These are phyloP conservation scores for Hypoxylon sp. DNA, from an alignment of 2,329 filamentous ascomycete species.

Conservation along the genomic window DNA sequence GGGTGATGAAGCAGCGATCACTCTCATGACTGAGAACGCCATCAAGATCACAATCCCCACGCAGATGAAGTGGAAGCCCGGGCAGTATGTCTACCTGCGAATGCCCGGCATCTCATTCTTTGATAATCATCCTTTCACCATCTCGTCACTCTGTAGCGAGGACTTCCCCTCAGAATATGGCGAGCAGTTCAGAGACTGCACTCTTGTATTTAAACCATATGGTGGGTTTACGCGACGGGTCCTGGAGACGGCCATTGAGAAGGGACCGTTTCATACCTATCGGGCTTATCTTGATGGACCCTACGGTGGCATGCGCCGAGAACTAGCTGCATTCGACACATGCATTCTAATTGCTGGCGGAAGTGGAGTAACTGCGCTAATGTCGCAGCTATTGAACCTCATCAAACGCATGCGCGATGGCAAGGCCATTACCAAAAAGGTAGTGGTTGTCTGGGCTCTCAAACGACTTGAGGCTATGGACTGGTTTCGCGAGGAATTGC, in stretches of 20 bases:
- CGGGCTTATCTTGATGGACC: slow-evolving; percentile 93
- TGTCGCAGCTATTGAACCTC: slow-evolving; percentile 91
- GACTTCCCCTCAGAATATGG: slow-evolving; percentile 95
- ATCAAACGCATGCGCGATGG: slow-evolving; percentile 97
- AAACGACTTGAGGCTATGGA: slow-evolving; percentile 94
- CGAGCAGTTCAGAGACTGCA: slow-evolving; percentile 87
- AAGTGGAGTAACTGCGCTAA: slow-evolving; percentile 92
- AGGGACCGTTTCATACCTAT: slow-evolving; percentile 92
- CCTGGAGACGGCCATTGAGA: slow-evolving; percentile 83
- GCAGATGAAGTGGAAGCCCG: slow-evolving; percentile 91
- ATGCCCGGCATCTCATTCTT: slow-evolving; percentile 93
- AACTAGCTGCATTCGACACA: slow-evolving; percentile 92
- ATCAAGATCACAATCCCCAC: slow-evolving; percentile 96
- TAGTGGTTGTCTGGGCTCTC: slow-evolving; percentile 94
- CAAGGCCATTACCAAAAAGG: slow-evolving; percentile 90
- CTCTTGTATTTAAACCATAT: slow-evolving; percentile 91
- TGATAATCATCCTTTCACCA: slow-evolving; percentile 96
- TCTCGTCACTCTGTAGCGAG: slow-evolving; percentile 90
- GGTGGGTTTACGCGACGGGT: slow-evolving; percentile 90
- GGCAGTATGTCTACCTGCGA: slow-evolving; percentile 93
- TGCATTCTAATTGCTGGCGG: slow-evolving; percentile 94
- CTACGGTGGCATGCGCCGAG: slow-evolving; percentile 93
- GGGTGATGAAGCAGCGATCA: slow-evolving; percentile 91
- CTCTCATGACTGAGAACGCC: slow-evolving; percentile 91
- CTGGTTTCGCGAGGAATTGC: slow-evolving; percentile 95